A percentile compares a stretch with the other conserved stretches of the same genome.
Conservation (phyloP, 768 basidiomycete genomes). For the Russula olivacea region DNA sequence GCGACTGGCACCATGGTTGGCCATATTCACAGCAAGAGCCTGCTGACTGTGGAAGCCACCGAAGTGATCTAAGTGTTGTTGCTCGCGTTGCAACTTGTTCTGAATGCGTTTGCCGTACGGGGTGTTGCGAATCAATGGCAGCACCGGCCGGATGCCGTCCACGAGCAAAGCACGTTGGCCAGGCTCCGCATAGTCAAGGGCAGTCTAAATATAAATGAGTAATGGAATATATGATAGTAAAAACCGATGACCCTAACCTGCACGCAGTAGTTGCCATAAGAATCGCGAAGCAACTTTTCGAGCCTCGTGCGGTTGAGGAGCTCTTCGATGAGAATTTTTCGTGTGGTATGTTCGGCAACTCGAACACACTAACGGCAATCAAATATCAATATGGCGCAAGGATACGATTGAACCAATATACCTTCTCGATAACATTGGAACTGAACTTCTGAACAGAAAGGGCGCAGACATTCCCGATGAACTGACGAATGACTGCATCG, state of each 20-base stretch:
- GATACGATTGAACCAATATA: slow-evolving; percentile 29
- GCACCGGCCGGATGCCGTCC: slow-evolving; percentile 96
- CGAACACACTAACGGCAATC: slow-evolving; percentile 54
- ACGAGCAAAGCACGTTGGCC: slow-evolving; percentile 86
- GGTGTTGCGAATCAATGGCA: slow-evolving; percentile 97
- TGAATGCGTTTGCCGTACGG: slow-evolving; percentile 99
- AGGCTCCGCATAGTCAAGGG: slow-evolving; percentile 96
- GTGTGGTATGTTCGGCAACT: slow-evolving; percentile 91
- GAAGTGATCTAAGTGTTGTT: slow-evolving; percentile 54
- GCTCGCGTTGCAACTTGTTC: slow-evolving; percentile 95
- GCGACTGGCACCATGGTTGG: slow-evolving; percentile 45
- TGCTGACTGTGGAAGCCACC: slow-evolving; percentile 56
- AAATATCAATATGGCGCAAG: neutral
- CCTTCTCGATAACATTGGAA: slow-evolving; percentile 98
- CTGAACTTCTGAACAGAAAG: slow-evolving; percentile 99
- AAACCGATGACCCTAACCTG: slow-evolving; percentile 44
- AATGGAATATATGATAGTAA: slow-evolving; percentile 2
- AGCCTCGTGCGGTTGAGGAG: slow-evolving; percentile 89
- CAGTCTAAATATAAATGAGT: slow-evolving; percentile 61
- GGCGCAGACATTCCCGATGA: slow-evolving; percentile 94
- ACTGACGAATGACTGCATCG: slow-evolving; percentile 95
- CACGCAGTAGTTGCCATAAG: slow-evolving; percentile 94
- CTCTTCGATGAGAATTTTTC: slow-evolving; percentile 93
- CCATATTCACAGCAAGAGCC: slow-evolving; percentile 50
- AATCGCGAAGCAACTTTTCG: slow-evolving; percentile 93